Percentiles rank a stretch among this genome's conserved stretches.
phyloP scores from a whole-genome alignment of 192 early-diverging fungal genomes.

The Backusella morwellensis region DNA sequence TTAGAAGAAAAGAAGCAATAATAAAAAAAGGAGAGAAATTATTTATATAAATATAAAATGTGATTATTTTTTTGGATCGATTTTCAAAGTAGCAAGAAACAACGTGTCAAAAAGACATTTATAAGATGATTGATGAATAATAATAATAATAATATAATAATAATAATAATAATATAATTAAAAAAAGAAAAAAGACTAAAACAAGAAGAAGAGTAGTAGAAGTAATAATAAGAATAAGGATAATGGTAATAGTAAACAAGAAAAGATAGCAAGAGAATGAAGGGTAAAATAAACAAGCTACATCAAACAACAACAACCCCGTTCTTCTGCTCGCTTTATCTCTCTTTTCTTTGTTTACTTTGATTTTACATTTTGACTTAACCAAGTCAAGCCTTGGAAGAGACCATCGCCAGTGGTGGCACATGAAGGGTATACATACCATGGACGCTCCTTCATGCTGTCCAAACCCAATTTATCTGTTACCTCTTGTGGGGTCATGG shows the following conservation, averaged over 20 bases:
- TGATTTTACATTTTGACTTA: slow-evolving; percentile 69
- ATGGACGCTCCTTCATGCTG: slow-evolving; percentile 81
- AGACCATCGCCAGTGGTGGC: slow-evolving; percentile 79
- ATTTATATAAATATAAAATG: neutral
- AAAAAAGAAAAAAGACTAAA: neutral
- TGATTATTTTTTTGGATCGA: neutral
- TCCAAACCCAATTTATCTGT: slow-evolving; percentile 85
- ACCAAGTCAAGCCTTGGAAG: slow-evolving; percentile 80
- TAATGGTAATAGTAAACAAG: neutral
- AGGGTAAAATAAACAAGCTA: no score
- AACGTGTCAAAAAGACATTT: neutral
- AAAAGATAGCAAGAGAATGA: neutral
- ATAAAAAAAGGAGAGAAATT: neutral
- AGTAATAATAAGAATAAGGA: neutral
- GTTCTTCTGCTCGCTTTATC: neutral
- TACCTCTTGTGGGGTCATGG: slow-evolving; percentile 89
- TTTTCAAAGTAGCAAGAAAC: neutral
- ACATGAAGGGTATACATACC: slow-evolving; percentile 90
- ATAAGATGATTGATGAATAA: neutral
- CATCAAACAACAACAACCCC: no score
- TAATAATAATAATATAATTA: neutral
- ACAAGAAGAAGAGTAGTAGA: neutral
- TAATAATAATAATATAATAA: neutral
- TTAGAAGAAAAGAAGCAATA: slow-evolving; percentile 14
- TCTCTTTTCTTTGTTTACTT: slow-evolving; percentile 4